Evolutionary conservation across 345 rosid species (phyloP).

Genomic region (Mangifera indica): DNA sequence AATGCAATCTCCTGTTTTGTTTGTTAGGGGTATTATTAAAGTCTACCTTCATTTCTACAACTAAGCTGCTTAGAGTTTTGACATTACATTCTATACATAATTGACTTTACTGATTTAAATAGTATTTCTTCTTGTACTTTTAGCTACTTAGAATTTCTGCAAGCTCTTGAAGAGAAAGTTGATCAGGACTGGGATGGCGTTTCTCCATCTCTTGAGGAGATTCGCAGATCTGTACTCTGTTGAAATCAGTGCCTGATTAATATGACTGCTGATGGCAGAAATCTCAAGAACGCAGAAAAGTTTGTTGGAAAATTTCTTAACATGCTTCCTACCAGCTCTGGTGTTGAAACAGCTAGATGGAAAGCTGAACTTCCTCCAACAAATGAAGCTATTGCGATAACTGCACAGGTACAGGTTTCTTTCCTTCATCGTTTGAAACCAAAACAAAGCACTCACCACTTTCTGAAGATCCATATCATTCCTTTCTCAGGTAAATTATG

Average conservation of each 20-base stretch:
- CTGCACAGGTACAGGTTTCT: slow-evolving; percentile 65
- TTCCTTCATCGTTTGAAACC: neutral
- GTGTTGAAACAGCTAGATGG: slow-evolving; percentile 49
- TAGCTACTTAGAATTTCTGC: slow-evolving; percentile 82
- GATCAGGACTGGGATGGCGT: slow-evolving; percentile 88
- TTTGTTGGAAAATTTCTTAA: slow-evolving; percentile 74
- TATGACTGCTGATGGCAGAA: slow-evolving; percentile 86
- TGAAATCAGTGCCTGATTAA: slow-evolving; percentile 78
- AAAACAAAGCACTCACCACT: neutral
- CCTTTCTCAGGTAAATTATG: slow-evolving; percentile 78
- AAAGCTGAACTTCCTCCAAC: slow-evolving; percentile 52
- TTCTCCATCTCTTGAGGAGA: slow-evolving; percentile 87
- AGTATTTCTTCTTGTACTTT: slow-evolving; percentile 18
- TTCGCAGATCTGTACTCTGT: slow-evolving; percentile 71
- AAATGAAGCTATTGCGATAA: slow-evolving; percentile 91
- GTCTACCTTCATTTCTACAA: slow-evolving; percentile 1
- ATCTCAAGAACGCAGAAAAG: slow-evolving; percentile 55
- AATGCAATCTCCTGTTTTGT: neutral
- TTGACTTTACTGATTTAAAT: slow-evolving; percentile 14
- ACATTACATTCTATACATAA: neutral
- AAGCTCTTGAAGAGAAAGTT: slow-evolving; percentile 71
- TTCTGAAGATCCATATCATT: neutral
- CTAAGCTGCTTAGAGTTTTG: slow-evolving; percentile 4
- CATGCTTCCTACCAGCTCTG: slow-evolving; percentile 69
- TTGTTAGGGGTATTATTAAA: neutral